A percentile compares a stretch with the other conserved stretches of the same genome.
phyloP scores from a whole-genome alignment of 2,329 filamentous ascomycete genomes.

The Falciphora oryzae region DNA sequence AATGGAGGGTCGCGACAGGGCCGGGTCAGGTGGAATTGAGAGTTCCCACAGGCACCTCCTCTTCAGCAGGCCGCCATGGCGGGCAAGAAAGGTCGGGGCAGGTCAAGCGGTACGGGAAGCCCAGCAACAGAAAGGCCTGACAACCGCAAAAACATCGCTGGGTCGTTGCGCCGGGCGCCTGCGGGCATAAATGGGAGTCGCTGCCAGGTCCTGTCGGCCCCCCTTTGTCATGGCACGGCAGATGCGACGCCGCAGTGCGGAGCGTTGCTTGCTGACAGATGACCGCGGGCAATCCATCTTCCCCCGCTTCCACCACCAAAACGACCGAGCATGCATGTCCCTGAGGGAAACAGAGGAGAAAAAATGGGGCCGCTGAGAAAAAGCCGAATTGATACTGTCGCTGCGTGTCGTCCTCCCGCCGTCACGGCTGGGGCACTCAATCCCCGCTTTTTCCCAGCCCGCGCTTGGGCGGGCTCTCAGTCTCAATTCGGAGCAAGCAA shows the following conservation, averaged over 20 bases:
- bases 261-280: neutral
- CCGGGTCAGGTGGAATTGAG: neutral
- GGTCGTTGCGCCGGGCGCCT: neutral
- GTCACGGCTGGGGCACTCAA: neutral
- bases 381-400: neutral
- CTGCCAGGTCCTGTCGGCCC: neutral
- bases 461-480: neutral
- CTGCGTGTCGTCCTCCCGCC: too few relatives aligned
- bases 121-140: neutral
- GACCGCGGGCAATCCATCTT: slow-evolving; percentile 1
- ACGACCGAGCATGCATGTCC: neutral
- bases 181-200: neutral
- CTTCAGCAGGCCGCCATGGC: neutral
- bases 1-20: neutral
- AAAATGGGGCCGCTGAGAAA: neutral
- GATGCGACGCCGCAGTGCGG: neutral
- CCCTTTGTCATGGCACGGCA: slow-evolving; percentile 1
- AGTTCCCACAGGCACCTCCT: neutral
- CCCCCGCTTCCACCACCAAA: slow-evolving; percentile 2
- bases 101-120: neutral
- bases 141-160: neutral
- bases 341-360: neutral
- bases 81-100: neutral
- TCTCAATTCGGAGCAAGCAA: neutral
- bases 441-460: neutral